Base-by-base conservation (phyloP, 2,329 filamentous ascomycete species). In the Scytalidium sp. region DNA sequence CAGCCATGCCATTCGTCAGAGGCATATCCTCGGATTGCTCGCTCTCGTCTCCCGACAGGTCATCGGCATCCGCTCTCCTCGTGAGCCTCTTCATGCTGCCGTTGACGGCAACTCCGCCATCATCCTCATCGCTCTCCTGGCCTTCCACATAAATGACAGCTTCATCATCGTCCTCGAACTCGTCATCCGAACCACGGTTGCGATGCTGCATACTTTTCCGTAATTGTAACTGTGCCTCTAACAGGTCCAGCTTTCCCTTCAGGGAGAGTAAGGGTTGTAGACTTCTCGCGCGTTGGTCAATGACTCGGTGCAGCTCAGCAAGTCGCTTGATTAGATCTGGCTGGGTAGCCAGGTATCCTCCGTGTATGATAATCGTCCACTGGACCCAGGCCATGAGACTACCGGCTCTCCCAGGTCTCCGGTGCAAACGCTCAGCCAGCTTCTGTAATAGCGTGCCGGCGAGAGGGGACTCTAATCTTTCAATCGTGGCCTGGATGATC, bases 331-430 rank as follows among this genome's bases (percentile, higher is more conserved):
- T 79, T 32, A 96, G 78, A 56, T 92, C 87, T n/a, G 88, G 84
- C 67, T 96, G 90, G 25, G 87, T 87, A 10, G 92, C 90, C 45
- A 99, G 77, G 47, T 92, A 92, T 56, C 93, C 94, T 57, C 94
- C 94, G 65, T 99, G 94, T 2, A 89, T 86, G 27, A 97, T 84
- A 48, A 97, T 81, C 1, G 90, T 93, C 90, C 91, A 96, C 70
- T 97, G 92, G 41, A 97, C 88, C 92, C 94, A 99, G 15, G 88
- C 83, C 80, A 97, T 92, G 25, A 99, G 81, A 64, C 86, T 89
- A 46, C 92, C 91, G 13, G 94, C 93, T 48, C 94, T 83, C 3
- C 93, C 94, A 1, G 94, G 94, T 41, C 90, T 84, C 57, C 87
- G 83, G 70, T 96, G 87, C 66, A 99, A 81, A 51, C 92, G 82